phyloP scores from a whole-genome alignment of 352 stramenopile genomes.

The Pelagophyceae sp. region DNA sequence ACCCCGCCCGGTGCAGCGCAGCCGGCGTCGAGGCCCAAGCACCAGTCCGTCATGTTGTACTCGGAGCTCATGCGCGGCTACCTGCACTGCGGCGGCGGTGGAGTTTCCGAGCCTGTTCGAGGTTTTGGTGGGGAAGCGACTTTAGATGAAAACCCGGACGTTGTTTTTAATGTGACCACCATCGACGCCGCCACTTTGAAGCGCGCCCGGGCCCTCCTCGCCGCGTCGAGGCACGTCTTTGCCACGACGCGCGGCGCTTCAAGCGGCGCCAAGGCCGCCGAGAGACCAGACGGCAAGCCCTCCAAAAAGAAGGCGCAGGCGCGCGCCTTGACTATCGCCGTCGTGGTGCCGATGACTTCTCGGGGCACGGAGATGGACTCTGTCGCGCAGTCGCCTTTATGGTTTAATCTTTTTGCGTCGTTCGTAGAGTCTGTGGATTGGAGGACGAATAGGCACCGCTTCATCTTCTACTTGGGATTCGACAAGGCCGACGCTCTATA shows the following conservation, averaged over 20 bases:
- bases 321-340: slow-evolving; percentile 14
- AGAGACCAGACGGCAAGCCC: neutral
- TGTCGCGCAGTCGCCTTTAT: slow-evolving; percentile 30
- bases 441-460: slow-evolving; percentile 18
- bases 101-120: neutral
- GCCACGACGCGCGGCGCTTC: neutral
- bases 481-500: slow-evolving; percentile 31
- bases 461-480: slow-evolving; percentile 34
- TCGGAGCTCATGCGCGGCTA: slow-evolving; percentile 17
- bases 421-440: slow-evolving; percentile 33
- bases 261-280: neutral
- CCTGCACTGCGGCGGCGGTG: slow-evolving; percentile 4
- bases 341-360: slow-evolving; percentile 33
- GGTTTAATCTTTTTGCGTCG: slow-evolving; percentile 32
- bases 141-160: neutral
- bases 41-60: slow-evolving; percentile 4
- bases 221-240: neutral
- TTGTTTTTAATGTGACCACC: neutral
- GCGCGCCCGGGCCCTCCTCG: neutral
- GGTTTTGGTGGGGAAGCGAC: neutral
- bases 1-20: no score
- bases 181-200: no score
- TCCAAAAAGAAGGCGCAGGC: neutral
- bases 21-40: no score
- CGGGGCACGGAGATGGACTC: slow-evolving; percentile 30